These are phyloP conservation scores for Blastobotrys serpentis DNA, from an alignment of 1,139 yeast species.

Conservation along the genomic window DNA sequence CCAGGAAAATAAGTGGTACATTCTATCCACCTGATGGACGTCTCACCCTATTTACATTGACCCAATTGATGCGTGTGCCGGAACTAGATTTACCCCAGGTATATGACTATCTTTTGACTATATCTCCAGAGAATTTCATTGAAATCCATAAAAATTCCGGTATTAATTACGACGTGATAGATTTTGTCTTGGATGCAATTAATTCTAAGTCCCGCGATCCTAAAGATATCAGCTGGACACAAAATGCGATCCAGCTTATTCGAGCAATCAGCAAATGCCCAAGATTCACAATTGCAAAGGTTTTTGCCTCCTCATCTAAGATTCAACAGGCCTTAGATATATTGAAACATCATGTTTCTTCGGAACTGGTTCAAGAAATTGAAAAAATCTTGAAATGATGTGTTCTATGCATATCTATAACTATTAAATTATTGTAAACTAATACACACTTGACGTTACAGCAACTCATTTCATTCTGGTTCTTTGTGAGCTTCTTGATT, in stretches of 20 bases:
- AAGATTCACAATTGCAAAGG: slow-evolving; percentile 21
- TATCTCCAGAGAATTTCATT: slow-evolving; percentile 38
- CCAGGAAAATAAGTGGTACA: neutral
- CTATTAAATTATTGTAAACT: neutral
- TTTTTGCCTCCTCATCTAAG: slow-evolving; percentile 17
- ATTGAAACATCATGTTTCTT: neutral
- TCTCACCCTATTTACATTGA: slow-evolving; percentile 28
- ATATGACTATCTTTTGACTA: slow-evolving; percentile 44
- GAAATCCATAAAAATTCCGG: slow-evolving; percentile 50
- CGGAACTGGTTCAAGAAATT: neutral
- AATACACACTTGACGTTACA: too few species aligned
- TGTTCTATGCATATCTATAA: too few species aligned
- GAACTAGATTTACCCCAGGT: slow-evolving; percentile 35
- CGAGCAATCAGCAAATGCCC: slow-evolving; percentile 18
- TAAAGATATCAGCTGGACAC: neutral
- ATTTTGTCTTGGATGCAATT: slow-evolving; percentile 52
- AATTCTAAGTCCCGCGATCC: slow-evolving; percentile 15
- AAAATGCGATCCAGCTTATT: slow-evolving; percentile 13
- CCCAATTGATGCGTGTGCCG: slow-evolving; percentile 27
- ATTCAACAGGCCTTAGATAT: neutral
- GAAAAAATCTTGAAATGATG: neutral
- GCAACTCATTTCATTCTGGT: neutral
- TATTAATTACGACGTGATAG: slow-evolving; percentile 56
- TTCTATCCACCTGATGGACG: slow-evolving; percentile 14
- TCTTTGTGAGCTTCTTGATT: slow-evolving; percentile 5